Conservation (phyloP, 352 stramenopile genomes). For the Globisporangium irregulare region DNA sequence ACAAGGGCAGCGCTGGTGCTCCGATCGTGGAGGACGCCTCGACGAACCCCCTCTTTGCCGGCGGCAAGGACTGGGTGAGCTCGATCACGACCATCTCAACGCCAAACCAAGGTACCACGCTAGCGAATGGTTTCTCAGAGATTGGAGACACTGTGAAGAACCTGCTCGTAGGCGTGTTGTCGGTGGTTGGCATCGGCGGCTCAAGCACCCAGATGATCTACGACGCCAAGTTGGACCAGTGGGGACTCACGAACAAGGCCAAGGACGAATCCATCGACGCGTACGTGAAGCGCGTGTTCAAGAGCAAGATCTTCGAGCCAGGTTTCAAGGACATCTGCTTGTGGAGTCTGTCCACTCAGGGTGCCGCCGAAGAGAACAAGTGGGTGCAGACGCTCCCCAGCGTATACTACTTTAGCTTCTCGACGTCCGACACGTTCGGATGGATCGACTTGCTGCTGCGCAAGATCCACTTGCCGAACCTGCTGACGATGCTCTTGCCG, state of each 20-base stretch:
- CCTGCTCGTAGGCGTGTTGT: slow-evolving; percentile 9
- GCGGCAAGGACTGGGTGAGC: slow-evolving; percentile 34
- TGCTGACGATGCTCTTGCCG: slow-evolving; percentile 46
- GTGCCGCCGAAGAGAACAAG: slow-evolving; percentile 45
- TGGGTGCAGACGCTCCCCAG: slow-evolving; percentile 51
- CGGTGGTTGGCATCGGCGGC: slow-evolving; percentile 13
- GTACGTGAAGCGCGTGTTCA: slow-evolving; percentile 45
- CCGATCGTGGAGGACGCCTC: slow-evolving; percentile 23
- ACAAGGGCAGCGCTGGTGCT: slow-evolving; percentile 26
- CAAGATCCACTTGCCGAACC: slow-evolving; percentile 40
- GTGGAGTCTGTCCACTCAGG: slow-evolving; percentile 42
- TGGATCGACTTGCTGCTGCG: slow-evolving; percentile 30
- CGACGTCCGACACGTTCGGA: slow-evolving; percentile 38
- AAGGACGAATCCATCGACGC: slow-evolving; percentile 24
- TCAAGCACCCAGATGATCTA: slow-evolving; percentile 24
- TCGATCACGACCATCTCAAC: slow-evolving; percentile 30
- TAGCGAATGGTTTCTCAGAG: slow-evolving; percentile 20
- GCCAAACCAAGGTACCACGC: slow-evolving; percentile 25
- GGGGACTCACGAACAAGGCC: slow-evolving; percentile 31
- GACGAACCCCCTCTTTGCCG: slow-evolving; percentile 24
- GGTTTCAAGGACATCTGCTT: slow-evolving; percentile 43
- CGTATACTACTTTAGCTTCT: slow-evolving; percentile 62
- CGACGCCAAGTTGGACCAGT: slow-evolving; percentile 54
- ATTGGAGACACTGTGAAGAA: slow-evolving; percentile 17
- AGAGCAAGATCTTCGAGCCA: slow-evolving; percentile 31